Conservation (phyloP, 331 rosid species). For the Cydonia oblonga region DNA sequence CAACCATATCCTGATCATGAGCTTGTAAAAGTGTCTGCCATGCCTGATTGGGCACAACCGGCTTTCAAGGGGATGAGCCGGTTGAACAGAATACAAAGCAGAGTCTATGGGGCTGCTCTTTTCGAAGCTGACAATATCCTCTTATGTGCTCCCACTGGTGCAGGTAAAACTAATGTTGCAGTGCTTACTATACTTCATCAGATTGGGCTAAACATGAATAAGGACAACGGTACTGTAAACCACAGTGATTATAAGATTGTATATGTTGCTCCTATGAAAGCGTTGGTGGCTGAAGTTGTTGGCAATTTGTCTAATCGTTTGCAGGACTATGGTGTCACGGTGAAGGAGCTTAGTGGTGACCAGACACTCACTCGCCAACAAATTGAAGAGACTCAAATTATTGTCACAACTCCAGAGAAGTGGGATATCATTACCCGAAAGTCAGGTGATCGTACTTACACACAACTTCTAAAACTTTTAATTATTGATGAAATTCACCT, state of each 20-base stretch:
- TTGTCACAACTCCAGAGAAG: conserved; percentile 92
- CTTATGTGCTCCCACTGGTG: conserved; percentile 87
- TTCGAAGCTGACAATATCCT: conserved; percentile 53
- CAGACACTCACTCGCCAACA: conserved; percentile 75
- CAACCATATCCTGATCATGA: conserved; percentile 45
- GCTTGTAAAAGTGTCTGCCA: conserved; percentile 42
- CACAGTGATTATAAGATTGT: conserved; percentile 72
- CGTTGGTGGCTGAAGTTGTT: conserved; percentile 89
- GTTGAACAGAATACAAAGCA: conserved; percentile 72
- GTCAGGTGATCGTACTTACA: conserved; percentile 70
- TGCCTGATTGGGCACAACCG: conserved; percentile 78
- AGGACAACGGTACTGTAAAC: conserved; percentile 59
- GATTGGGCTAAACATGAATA: conserved; percentile 53
- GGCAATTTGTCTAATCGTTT: conserved; percentile 75
- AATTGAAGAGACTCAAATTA: conserved; percentile 82
- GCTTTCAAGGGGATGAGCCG: conserved; percentile 67
- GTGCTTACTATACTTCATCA: conserved; percentile 80
- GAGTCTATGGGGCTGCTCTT: conserved; percentile 64
- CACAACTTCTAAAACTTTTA: conserved; percentile 68
- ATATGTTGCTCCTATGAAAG: conserved; percentile 90
- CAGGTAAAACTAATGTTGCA: conserved; percentile 92
- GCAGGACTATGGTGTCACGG: conserved; percentile 67
- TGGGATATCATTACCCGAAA: conserved; percentile 90
- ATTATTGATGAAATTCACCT: conserved; percentile 89
- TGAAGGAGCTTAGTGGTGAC: conserved; percentile 82